Conservation (phyloP, 2,329 filamentous ascomycete genomes). For the Berkeleyomyces rouxiae region DNA sequence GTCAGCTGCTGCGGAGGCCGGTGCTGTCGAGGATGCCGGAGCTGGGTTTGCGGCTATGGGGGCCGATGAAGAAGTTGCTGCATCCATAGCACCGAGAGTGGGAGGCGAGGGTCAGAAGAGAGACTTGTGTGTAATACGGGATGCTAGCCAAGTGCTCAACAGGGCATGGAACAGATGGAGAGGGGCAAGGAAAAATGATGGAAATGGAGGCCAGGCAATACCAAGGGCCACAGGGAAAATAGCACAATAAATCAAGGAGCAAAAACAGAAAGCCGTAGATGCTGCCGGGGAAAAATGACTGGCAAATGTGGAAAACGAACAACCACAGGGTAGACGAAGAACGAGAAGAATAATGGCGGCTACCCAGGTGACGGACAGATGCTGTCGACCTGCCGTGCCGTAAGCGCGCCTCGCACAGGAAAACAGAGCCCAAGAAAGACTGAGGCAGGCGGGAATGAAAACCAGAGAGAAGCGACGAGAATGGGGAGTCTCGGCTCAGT, state of each 20-base stretch:
- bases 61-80: not conserved
- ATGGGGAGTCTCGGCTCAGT: not conserved
- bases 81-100: not conserved
- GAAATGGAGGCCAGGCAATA: not conserved
- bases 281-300: not conserved
- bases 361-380: constrained; percentile 1
- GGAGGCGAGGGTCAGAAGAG: not conserved
- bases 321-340: not conserved
- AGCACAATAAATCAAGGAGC: not conserved
- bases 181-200: not conserved
- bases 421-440: not conserved
- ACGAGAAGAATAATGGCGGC: not conserved
- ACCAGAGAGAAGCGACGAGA: not conserved
- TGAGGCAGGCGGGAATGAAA: not conserved
- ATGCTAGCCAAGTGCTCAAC: not conserved
- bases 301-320: not conserved
- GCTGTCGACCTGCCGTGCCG: constrained; percentile 1
- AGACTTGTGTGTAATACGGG: not conserved
- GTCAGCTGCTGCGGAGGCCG: constrained; percentile 28
- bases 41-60: not conserved
- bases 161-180: not conserved
- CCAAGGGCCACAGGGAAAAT: not conserved
- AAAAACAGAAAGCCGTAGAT: not conserved
- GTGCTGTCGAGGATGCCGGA: constrained; percentile 29
- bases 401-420: not conserved